Base-by-base conservation (phyloP, 345 rosid species). In the Arabidopsis arenosa region DNA sequence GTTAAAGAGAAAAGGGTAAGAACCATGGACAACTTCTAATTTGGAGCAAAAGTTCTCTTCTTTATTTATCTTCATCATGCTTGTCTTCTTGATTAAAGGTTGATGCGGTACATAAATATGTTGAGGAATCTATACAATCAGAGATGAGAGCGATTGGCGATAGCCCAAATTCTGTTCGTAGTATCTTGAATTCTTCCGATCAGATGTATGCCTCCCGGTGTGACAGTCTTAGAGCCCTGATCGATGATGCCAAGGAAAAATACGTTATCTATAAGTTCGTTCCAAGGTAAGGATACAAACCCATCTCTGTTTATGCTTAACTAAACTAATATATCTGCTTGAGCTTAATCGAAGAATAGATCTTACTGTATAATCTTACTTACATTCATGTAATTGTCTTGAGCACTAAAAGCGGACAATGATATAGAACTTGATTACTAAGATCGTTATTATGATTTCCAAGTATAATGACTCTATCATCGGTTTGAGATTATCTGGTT, bases 1-100 rank as follows among this genome's bases (percentile, higher is more conserved):
- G 88, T 93, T 54, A 83, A 76, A 53, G 89, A 83, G 48, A 84
- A 85, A 77, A 88, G 86, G 89, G 98, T 93, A 69, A 66, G 59
- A 53, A 21, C 15, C 8, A 30, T 65, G 21, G 14, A 28, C 9
- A 28, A 30, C 35, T 62, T 71, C 6, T 2, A 39, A 3, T 72
- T 57, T 17, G 40, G 5, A 32, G 17, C 1, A 5, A 63, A 52
- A 21, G 2, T 39, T 56, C 1, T 9, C 26, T 13, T 72, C 48
- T 59, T 66, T 66, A 3, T 17, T 17, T 39, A 59, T 48, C 32
- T 63, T 76, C 41, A 44, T 14, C 58, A 18, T 64, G 36, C 39
- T 43, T 56, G 28, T 39, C 56, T 61, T 54, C 9, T 73, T 52
- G 41, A 32, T 65, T 5, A 32, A 64, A 78, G 77, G 63, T 78